Base-by-base conservation (phyloP, 345 rosid species). In the Rhodamnia rubescens region DNA sequence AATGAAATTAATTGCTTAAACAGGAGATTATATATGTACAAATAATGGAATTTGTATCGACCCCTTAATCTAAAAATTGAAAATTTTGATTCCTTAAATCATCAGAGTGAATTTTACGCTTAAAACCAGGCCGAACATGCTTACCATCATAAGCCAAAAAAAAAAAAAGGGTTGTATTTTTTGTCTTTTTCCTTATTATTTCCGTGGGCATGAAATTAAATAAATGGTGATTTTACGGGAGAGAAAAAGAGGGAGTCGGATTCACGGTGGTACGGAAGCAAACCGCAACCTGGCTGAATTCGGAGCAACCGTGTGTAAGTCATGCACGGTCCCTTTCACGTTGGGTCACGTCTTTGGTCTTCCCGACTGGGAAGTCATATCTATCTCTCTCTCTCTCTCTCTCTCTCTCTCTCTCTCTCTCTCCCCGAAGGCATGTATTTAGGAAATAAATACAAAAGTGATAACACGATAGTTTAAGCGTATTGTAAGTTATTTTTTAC, bases 391-490 rank as follows among this genome's bases (percentile, higher is more conserved):
- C n/a, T n/a, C 74, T 29, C 75, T 29, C 75, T 47, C 49, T 44
- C 47, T 44, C 47, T 44, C 47, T 5, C n/a, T n/a, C n/a, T n/a
- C n/a, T n/a, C n/a, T n/a, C n/a, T n/a, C n/a, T n/a, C 8, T 44
- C 47, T 44, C 8, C 6, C 8, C 1, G 75, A 29, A 32, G 42
- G 42, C 4, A 64, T 0, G 75, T 64, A 15, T 29, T 64, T 42
- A 9, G 75, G 10, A 64, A 29, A 59, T 59, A 15, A n/a, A 58
- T 58, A 47, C 1, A 8, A 47, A 47, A 10, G 11, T 47, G 6
- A 5, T 6, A 44, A 8, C 47, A 6, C 7, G 8, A 44, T 1
- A 44, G 7, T 44, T 1, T 44, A 1, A 44, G 1, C 0, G 47
- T 44, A 44, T 2, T 49, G 11, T 49, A 0, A 11, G 1, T 49